Evolutionary conservation across 176 grass and related monocot species (phyloP).

Genomic region (Thalia dealbata): DNA sequence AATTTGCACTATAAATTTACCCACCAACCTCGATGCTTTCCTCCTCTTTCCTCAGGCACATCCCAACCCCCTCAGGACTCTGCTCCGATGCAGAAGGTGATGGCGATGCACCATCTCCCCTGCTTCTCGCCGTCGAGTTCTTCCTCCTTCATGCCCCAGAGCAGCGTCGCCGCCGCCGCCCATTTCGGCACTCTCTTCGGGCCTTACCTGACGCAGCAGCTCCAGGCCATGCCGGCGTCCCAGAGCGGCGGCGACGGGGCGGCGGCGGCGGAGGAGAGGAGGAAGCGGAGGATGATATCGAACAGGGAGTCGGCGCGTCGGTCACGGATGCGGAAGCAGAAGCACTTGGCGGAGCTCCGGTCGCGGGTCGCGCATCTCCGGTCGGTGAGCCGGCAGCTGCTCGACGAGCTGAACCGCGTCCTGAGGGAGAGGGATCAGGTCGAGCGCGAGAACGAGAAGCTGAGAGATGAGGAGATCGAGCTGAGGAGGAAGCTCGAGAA

Average conservation of each 20-base stretch:
- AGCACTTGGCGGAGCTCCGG: conserved; percentile 46
- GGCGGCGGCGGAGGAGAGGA: conserved; percentile 43
- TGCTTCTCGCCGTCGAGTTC: conserved; percentile 1
- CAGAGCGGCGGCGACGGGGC: conserved; percentile 40
- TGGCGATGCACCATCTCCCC: conserved; percentile 47
- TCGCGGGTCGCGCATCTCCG: conserved; percentile 40
- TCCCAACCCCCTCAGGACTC: conserved; percentile 9
- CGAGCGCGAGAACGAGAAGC: conserved; percentile 38
- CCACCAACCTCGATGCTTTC: conserved; percentile 23
- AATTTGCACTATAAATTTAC: conserved; percentile 49
- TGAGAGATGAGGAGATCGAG: conserved; percentile 38
- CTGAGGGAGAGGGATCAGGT: conserved; percentile 23
- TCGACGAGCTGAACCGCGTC: conserved; percentile 52
- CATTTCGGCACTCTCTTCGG: conserved; percentile 23
- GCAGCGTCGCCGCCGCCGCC: conserved; percentile 31
- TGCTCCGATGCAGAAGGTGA: background rate
- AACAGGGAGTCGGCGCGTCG: conserved; percentile 75
- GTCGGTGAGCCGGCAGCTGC: conserved; percentile 35
- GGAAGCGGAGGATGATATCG: conserved; percentile 55
- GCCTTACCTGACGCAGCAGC: conserved; percentile 8
- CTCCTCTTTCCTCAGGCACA: conserved; percentile 7
- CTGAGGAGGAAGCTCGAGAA: conserved; percentile 41
- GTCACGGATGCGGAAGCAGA: conserved; percentile 74
- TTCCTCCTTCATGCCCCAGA: conserved; percentile 36
- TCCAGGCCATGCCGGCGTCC: conserved; percentile 26